These are phyloP conservation scores for Pseudogymnoascus sp. DNA, from an alignment of 2,329 filamentous ascomycete species.

Conservation along the genomic window DNA sequence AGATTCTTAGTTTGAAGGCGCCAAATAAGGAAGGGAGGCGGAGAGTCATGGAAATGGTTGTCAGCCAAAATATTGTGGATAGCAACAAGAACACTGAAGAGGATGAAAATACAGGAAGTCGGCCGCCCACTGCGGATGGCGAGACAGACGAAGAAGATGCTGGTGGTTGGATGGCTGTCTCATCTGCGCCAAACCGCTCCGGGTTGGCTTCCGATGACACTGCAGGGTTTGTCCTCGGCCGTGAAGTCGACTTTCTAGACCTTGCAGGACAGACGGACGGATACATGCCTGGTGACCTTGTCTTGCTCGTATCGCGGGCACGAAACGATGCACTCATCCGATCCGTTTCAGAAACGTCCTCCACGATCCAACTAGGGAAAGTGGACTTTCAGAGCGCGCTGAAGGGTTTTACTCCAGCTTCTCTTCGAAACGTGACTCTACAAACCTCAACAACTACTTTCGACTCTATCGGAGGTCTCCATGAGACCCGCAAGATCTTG, in stretches of 20 bases:
- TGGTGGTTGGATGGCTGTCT: constrained; percentile 67
- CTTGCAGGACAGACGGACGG: constrained; percentile 91
- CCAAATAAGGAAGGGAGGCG: constrained; percentile 86
- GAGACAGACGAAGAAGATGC: constrained; percentile 45
- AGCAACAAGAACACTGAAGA: constrained; percentile 32
- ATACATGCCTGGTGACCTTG: constrained; percentile 94
- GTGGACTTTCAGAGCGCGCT: constrained; percentile 78
- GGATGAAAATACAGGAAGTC: constrained; percentile 39
- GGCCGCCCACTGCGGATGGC: constrained; percentile 46
- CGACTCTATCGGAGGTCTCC: constrained; percentile 80
- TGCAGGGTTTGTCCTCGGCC: constrained; percentile 64
- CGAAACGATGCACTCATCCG: constrained; percentile 89
- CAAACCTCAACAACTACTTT: constrained; percentile 92
- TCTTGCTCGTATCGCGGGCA: constrained; percentile 75
- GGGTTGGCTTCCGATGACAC: constrained; percentile 29
- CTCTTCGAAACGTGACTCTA: constrained; percentile 85
- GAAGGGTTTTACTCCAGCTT: constrained; percentile 89
- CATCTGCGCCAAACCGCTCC: constrained; percentile 46
- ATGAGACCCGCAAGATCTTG: constrained; percentile 79
- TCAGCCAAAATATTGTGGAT: constrained; percentile 44
- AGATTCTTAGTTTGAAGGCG: constrained; percentile 82
- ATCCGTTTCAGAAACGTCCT: constrained; percentile 48
- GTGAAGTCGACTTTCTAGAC: constrained; percentile 80
- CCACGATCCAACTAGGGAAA: constrained; percentile 56
- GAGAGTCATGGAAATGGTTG: constrained; percentile 73